Evolutionary conservation across 805 yeast genomes (phyloP).

Genomic region (Sungouiozyma intestinalis): DNA sequence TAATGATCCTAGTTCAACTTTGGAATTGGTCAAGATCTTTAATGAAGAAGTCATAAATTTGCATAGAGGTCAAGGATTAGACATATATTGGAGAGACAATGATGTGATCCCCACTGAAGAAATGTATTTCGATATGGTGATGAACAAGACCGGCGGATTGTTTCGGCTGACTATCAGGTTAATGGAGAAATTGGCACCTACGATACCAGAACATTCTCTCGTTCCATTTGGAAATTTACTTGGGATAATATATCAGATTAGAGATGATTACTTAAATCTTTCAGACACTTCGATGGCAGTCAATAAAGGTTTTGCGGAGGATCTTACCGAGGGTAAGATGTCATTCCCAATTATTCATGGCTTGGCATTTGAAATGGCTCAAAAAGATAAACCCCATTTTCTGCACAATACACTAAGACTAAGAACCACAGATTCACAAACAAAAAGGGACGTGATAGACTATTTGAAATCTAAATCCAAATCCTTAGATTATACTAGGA

Average conservation of each 20-base stretch:
- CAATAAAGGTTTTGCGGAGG: slow-evolving; percentile 79
- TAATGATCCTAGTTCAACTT: slow-evolving; percentile 7
- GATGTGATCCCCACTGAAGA: slow-evolving; percentile 43
- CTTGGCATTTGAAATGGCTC: slow-evolving; percentile 24
- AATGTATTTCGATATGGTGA: slow-evolving; percentile 71
- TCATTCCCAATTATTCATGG: slow-evolving; percentile 79
- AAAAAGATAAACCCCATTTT: slow-evolving; percentile 24
- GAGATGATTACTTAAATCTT: slow-evolving; percentile 75
- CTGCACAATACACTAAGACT: slow-evolving; percentile 41
- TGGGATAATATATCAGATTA: slow-evolving; percentile 78
- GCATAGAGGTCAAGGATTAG: slow-evolving; percentile 87
- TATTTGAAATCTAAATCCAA: slow-evolving; percentile 32
- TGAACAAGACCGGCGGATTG: slow-evolving; percentile 83
- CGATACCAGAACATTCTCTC: slow-evolving; percentile 20
- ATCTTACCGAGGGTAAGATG: slow-evolving; percentile 79
- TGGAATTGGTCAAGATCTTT: slow-evolving; percentile 34
- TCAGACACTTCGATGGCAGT: slow-evolving; percentile 34
- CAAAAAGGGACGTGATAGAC: slow-evolving; percentile 42
- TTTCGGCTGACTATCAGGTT: slow-evolving; percentile 64
- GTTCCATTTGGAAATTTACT: slow-evolving; percentile 59
- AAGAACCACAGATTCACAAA: slow-evolving; percentile 38
- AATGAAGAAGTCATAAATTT: slow-evolving; percentile 68
- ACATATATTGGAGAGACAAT: slow-evolving; percentile 75
- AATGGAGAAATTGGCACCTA: slow-evolving; percentile 34
- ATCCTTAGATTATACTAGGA: slow-evolving; percentile 20